Evolutionary conservation across 2,329 filamentous ascomycete species (phyloP).

Genomic region (Pseudogymnoascus sp.): DNA sequence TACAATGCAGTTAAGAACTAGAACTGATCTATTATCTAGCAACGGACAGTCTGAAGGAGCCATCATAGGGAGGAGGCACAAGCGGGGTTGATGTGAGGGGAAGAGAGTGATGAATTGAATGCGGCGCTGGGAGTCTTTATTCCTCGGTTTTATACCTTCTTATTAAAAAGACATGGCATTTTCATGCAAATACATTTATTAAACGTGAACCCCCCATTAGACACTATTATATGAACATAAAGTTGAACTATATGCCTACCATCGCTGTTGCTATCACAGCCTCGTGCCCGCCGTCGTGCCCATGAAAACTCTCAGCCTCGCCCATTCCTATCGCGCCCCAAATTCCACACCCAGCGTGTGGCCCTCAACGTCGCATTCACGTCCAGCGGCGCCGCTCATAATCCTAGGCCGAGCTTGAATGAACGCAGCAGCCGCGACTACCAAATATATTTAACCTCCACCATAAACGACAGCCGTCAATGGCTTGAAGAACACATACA

Average conservation of each 20-base stretch:
- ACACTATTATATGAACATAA: not conserved
- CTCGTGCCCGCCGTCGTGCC: not conserved
- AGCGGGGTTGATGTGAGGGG: not conserved
- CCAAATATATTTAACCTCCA: not conserved
- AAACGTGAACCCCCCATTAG: not conserved
- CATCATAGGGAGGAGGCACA: conserved; percentile 39
- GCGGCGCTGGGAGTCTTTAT: conserved; percentile 3
- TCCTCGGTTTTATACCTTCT: not conserved
- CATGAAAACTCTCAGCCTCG: conserved; percentile 6
- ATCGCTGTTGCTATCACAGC: not conserved
- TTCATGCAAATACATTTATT: not conserved
- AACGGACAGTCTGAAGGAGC: conserved; percentile 75
- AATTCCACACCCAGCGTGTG: not conserved
- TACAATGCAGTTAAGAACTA: conserved; percentile 9
- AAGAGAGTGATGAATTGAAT: conserved; percentile 2
- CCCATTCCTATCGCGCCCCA: conserved; percentile 1
- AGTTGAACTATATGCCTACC: not conserved
- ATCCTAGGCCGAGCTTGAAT: not conserved
- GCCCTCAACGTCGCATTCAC: not conserved
- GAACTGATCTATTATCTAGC: conserved; percentile 40
- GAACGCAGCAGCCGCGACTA: not conserved
- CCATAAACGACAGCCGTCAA: conserved; percentile 41
- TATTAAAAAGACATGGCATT: not conserved
- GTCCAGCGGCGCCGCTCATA: not conserved
- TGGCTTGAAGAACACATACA: conserved; percentile 37